Conservation (phyloP, 1,139 yeast species). For the Kurtzmaniella quercitrusa region DNA sequence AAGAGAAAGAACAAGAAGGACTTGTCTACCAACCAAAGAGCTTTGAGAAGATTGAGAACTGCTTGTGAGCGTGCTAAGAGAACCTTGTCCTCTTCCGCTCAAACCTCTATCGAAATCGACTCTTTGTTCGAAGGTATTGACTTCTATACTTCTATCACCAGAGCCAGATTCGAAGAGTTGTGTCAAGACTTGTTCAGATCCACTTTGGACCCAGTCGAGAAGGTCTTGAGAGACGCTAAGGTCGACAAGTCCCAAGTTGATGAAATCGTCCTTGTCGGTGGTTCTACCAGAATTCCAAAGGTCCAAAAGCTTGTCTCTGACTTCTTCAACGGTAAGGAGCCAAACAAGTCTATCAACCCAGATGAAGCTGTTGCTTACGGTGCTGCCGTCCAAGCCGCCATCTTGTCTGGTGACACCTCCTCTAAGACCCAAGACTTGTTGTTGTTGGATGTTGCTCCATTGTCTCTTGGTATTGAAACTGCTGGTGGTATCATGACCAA, state of each 20-base stretch:
- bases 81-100: conserved; percentile 37
- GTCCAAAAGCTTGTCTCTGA: conserved; percentile 37
- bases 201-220: conserved; percentile 38
- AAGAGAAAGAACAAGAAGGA: conserved; percentile 40
- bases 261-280: conserved; percentile 40
- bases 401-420: conserved; percentile 96
- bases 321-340: conserved; percentile 43
- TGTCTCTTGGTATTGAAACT: conserved; percentile 98
- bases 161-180: conserved; percentile 40
- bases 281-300: conserved; percentile 41
- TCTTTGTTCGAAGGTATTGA: conserved; percentile 37
- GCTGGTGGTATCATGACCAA: conserved; percentile 98
- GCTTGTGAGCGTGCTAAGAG: conserved; percentile 42
- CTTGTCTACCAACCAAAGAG: conserved; percentile 35
- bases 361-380: conserved; percentile 75
- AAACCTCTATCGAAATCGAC: conserved; percentile 36
- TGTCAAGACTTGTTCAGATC: conserved; percentile 38
- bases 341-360: conserved; percentile 45
- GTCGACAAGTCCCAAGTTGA: conserved; percentile 34
- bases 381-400: conserved; percentile 86
- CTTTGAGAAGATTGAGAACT: conserved; percentile 39
- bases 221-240: conserved; percentile 38
- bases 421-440: conserved; percentile 96
- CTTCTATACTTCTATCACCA: conserved; percentile 37
- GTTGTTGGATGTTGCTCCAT: conserved; percentile 97